Evolutionary conservation across 1,284 basidiomycete species (phyloP).

Genomic region (Leccinum griseonigrum): DNA sequence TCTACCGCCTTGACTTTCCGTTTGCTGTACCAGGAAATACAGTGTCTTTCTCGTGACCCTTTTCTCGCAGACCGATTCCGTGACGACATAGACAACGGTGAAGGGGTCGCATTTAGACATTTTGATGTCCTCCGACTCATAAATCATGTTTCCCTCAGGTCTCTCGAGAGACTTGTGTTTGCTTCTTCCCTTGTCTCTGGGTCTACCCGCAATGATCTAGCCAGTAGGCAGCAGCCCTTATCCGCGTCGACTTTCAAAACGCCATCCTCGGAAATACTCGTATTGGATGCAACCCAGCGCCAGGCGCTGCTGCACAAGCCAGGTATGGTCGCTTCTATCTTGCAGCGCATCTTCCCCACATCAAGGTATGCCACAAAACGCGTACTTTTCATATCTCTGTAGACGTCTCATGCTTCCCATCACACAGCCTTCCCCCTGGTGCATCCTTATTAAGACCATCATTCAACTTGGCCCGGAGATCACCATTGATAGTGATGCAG

Average conservation of each 20-base stretch:
- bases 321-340: slow-evolving; percentile 58
- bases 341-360: slow-evolving; percentile 50
- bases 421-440: slow-evolving; percentile 56
- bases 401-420: slow-evolving; percentile 14
- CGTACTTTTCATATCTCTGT: slow-evolving; percentile 10
- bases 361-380: slow-evolving; percentile 49
- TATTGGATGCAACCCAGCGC: slow-evolving; percentile 67
- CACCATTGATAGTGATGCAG: slow-evolving; percentile 55
- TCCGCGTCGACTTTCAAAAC: slow-evolving; percentile 74
- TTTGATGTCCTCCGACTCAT: slow-evolving; percentile 79
- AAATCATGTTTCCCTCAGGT: slow-evolving; percentile 71
- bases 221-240: slow-evolving; percentile 43
- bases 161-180: slow-evolving; percentile 78
- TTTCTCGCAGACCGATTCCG: slow-evolving; percentile 83
- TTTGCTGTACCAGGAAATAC: slow-evolving; percentile 41
- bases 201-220: too few relatives aligned
- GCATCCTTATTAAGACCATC: slow-evolving; percentile 56
- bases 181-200: slow-evolving; percentile 54
- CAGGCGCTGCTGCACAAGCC: slow-evolving; percentile 69
- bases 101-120: slow-evolving; percentile 74
- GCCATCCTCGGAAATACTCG: slow-evolving; percentile 51
- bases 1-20: slow-evolving; percentile 76
- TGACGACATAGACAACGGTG: slow-evolving; percentile 82
- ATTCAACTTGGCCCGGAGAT: slow-evolving; percentile 76
- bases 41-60: slow-evolving; percentile 82